Evolutionary conservation across 345 rosid species (phyloP).

Genomic region (Syzygium aqueum): DNA sequence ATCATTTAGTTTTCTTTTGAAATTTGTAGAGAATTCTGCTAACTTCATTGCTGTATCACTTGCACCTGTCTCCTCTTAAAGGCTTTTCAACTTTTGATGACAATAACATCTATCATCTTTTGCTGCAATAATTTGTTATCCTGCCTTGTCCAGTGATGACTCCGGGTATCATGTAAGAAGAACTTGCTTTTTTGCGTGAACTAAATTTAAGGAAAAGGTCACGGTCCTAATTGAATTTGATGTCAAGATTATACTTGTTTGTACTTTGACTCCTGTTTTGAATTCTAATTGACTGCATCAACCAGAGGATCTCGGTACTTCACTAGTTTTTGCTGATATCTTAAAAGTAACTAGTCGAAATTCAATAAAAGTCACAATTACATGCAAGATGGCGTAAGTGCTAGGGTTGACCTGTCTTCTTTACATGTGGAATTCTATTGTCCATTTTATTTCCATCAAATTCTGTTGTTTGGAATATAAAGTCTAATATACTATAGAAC

Average conservation of each 20-base stretch:
- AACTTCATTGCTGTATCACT: neutral
- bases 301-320: neutral
- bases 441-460: neutral
- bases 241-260: neutral
- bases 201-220: neutral
- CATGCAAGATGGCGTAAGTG: neutral
- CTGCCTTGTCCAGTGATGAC: neutral
- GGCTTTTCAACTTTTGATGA: neutral
- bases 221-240: neutral
- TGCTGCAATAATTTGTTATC: neutral
- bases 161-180: neutral
- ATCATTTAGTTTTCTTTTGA: neutral
- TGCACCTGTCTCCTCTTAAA: neutral
- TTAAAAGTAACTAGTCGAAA: neutral
- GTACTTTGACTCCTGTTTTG: neutral
- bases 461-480: neutral
- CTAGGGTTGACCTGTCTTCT: neutral
- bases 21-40: neutral
- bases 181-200: neutral
- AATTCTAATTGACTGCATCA: neutral
- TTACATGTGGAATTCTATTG: neutral
- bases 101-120: neutral
- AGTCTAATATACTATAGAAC: constrained; percentile 10
- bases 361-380: neutral
- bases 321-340: neutral